These are phyloP conservation scores for Aspergillus pseudotamarii DNA, from an alignment of 2,329 filamentous ascomycete genomes.

Conservation along the genomic window DNA sequence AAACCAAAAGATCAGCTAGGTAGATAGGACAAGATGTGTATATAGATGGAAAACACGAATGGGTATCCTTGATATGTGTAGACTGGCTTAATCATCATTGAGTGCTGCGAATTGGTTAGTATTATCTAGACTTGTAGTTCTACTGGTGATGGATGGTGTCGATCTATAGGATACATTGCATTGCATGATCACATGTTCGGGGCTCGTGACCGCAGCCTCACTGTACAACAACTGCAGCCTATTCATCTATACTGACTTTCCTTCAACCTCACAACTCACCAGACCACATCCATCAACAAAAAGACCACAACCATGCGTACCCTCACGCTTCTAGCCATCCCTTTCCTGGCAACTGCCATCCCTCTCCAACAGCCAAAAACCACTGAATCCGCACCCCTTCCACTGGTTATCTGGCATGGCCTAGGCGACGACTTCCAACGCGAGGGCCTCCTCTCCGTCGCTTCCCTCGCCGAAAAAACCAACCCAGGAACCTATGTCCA, in stretches of 20 bases:
- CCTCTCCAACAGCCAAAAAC: conserved; percentile 22
- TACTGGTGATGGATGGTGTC: background rate
- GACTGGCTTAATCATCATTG: background rate
- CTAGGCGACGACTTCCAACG: conserved; percentile 68
- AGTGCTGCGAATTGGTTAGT: background rate
- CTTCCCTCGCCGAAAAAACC: conserved; percentile 68
- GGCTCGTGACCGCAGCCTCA: background rate
- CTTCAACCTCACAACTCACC: too few relatives aligned
- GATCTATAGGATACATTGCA: background rate
- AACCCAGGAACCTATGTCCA: conserved; percentile 87
- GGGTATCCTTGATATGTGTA: background rate
- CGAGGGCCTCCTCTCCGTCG: conserved; percentile 73
- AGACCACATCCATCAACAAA: background rate
- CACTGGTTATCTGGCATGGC: conserved; percentile 93
- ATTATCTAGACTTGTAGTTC: background rate
- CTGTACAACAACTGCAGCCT: background rate
- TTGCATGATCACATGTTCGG: conserved; percentile 1
- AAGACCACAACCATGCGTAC: conserved; percentile 6
- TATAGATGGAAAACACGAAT: background rate
- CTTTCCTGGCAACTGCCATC: conserved; percentile 25
- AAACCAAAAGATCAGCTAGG: background rate
- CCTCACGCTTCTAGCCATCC: conserved; percentile 10
- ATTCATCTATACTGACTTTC: background rate
- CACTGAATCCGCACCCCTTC: conserved; percentile 60
- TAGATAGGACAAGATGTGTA: background rate